Conservation (phyloP, 805 yeast genomes). For the Metschnikowia gelsemii region DNA sequence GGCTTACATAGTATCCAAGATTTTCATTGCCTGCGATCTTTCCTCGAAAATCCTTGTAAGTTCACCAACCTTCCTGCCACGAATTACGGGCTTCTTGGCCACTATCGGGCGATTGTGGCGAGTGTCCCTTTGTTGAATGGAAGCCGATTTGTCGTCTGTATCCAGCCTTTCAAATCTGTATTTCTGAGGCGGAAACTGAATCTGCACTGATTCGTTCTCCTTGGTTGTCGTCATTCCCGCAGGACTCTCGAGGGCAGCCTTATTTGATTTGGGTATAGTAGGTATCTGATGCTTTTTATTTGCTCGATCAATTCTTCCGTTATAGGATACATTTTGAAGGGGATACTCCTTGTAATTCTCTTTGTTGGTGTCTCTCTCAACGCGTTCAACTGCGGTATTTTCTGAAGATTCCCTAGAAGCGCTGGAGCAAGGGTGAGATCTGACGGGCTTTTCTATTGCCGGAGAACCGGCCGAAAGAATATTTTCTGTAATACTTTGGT, state of each 20-base stretch:
- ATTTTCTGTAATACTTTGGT: background rate
- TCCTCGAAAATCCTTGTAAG: slow-evolving; percentile 66
- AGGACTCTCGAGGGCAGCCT: background rate
- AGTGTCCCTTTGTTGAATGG: background rate
- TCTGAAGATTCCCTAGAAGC: too few species aligned
- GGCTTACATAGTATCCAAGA: slow-evolving; percentile 20
- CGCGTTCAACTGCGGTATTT: too few species aligned
- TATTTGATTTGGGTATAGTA: background rate
- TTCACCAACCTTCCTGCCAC: slow-evolving; percentile 60
- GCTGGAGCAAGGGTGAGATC: background rate
- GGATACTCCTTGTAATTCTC: background rate
- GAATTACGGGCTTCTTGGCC: slow-evolving; percentile 41
- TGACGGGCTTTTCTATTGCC: background rate
- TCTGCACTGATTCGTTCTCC: slow-evolving; percentile 13
- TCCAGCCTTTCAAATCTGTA: slow-evolving; percentile 26
- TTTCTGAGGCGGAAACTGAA: slow-evolving; percentile 41
- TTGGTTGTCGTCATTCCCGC: background rate
- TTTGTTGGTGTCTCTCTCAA: background rate
- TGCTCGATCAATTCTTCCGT: background rate
- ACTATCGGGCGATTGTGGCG: slow-evolving; percentile 1
- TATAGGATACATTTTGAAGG: background rate
- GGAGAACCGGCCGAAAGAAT: background rate
- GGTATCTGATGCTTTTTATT: background rate
- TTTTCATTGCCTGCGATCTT: slow-evolving; percentile 43
- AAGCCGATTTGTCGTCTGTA: background rate